Evolutionary conservation across 2,329 filamentous ascomycete genomes (phyloP).

Genomic region (Sphaerulina musiva): DNA sequence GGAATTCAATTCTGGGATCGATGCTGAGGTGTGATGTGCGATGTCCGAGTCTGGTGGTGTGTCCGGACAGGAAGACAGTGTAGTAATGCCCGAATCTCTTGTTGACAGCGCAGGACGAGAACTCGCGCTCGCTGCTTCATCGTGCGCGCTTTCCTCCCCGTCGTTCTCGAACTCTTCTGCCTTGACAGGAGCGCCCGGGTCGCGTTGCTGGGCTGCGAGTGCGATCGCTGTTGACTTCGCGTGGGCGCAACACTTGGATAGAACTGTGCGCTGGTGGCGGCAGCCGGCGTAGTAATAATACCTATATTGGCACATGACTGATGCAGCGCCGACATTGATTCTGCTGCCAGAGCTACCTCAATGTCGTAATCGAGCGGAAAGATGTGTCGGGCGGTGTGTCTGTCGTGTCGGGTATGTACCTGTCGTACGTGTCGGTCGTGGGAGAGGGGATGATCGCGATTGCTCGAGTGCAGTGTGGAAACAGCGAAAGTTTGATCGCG

Average conservation of each 20-base stretch:
- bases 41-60: constrained; percentile 5
- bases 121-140: constrained; percentile 1
- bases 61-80: constrained; percentile 2
- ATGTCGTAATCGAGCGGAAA: not conserved
- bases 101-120: constrained; percentile 5
- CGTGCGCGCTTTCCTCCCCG: constrained; percentile 5
- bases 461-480: constrained; percentile 1
- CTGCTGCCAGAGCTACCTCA: not conserved
- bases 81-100: not conserved
- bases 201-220: constrained; percentile 1
- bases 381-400: not conserved
- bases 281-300: constrained; percentile 31
- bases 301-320: constrained; percentile 31
- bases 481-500: not conserved
- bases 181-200: constrained; percentile 5
- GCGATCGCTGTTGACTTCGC: constrained; percentile 1
- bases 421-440: not conserved
- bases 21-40: constrained; percentile 14
- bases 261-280: constrained; percentile 27
- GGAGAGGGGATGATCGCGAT: not conserved
- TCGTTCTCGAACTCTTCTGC: not conserved
- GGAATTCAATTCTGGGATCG: constrained; percentile 16
- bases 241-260: constrained; percentile 25
- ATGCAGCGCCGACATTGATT: constrained; percentile 9
- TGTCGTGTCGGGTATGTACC: no score